Percentiles rank a stretch among this genome's conserved stretches.
phyloP scores from a whole-genome alignment of 1,284 basidiomycete species.

The Neolentinus lepideus region DNA sequence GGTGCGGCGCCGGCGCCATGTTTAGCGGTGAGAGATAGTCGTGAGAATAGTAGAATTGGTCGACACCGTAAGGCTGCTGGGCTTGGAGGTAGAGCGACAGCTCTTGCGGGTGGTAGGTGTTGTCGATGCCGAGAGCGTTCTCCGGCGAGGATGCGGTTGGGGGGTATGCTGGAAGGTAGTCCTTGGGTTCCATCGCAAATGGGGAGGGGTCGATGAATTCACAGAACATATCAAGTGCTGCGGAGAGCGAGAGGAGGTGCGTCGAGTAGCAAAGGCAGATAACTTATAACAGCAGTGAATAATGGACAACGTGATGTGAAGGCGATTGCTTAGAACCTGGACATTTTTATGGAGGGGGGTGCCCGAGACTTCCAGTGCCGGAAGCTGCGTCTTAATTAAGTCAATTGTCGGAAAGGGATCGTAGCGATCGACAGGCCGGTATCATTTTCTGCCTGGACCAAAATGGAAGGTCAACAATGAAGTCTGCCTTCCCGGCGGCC shows the following conservation, averaged over 20 bases:
- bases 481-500: not conserved
- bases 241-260: not conserved
- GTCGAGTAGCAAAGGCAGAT: not conserved
- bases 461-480: not conserved
- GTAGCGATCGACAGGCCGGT: not conserved
- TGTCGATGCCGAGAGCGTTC: not conserved
- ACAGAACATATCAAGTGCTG: not conserved
- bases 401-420: not conserved
- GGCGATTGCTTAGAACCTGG: not conserved
- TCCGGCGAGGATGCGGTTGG: not conserved
- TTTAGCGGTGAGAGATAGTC: not conserved
- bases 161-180: not conserved
- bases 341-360: not conserved
- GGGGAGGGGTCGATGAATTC: not conserved
- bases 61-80: not conserved
- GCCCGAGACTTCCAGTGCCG: conserved; percentile 2
- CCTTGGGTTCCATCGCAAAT: not conserved
- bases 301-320: not conserved
- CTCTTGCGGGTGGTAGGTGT: not conserved
- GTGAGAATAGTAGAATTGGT: not conserved
- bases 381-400: not conserved
- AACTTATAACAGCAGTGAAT: not conserved
- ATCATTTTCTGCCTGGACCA: not conserved
- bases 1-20: not conserved
- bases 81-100: not conserved